phyloP scores from a whole-genome alignment of 192 early-diverging fungal genomes.

The Lobosporangium transversale region DNA sequence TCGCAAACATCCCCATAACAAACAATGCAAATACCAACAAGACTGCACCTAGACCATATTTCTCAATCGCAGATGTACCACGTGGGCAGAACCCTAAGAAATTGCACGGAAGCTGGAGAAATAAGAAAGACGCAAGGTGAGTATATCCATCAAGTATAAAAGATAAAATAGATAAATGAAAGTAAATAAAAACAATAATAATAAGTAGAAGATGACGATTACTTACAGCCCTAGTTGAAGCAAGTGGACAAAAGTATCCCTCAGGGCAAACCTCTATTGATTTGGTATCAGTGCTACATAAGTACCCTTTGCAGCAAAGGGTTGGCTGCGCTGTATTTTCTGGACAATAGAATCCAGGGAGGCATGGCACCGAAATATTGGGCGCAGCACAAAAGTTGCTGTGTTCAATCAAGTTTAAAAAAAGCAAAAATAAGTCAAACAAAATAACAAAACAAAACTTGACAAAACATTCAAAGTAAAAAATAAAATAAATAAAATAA shows the following conservation, averaged over 20 bases:
- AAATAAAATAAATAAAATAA: too few species aligned
- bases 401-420: too few species aligned
- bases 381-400: constrained; percentile 38
- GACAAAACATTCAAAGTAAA: too few species aligned
- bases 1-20: constrained; percentile 34
- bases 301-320: constrained; percentile 67
- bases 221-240: constrained; percentile 29
- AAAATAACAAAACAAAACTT: neutral
- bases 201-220: too few species aligned
- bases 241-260: constrained; percentile 37
- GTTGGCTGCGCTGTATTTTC: constrained; percentile 62
- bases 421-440: neutral
- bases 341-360: constrained; percentile 59
- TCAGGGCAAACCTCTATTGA: constrained; percentile 59
- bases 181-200: too few species aligned
- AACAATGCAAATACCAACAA: constrained; percentile 22
- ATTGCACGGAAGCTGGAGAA: constrained; percentile 28
- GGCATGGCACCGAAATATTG: constrained; percentile 32
- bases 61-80: constrained; percentile 36
- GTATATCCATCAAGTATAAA: too few species aligned
- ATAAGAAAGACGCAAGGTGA: neutral
- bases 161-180: too few species aligned
- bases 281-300: constrained; percentile 58
- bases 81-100: constrained; percentile 43
- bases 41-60: constrained; percentile 37